Percentiles rank a stretch among this genome's conserved stretches.
phyloP scores from a whole-genome alignment of 202 grass and related monocot genomes.

The Setaria italica region DNA sequence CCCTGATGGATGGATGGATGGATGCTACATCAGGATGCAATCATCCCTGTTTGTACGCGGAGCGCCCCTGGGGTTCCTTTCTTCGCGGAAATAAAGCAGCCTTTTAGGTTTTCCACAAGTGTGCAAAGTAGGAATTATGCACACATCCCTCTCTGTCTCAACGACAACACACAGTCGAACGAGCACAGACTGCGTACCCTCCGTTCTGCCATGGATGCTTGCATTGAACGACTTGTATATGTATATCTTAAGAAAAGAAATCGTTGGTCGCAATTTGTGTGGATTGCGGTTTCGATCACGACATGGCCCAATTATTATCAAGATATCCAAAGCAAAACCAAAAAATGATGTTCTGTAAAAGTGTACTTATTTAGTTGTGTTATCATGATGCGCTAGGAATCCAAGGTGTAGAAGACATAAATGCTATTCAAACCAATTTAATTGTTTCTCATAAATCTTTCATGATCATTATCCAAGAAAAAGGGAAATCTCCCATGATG shows the following conservation, averaged over 20 bases:
- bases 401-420: neutral
- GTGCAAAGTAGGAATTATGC: constrained; percentile 34
- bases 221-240: neutral
- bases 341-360: neutral
- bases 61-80: neutral
- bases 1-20: neutral
- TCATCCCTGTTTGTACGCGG: constrained; percentile 52
- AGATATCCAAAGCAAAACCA: neutral
- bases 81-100: constrained; percentile 23
- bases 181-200: neutral
- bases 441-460: neutral
- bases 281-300: neutral
- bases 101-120: constrained; percentile 24
- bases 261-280: neutral
- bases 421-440: neutral
- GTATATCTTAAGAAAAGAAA: neutral
- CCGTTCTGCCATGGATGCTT: neutral
- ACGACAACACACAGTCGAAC: neutral
- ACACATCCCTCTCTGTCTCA: neutral
- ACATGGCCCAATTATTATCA: neutral
- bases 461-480: neutral
- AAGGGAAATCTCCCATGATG: neutral
- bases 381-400: constrained; percentile 15
- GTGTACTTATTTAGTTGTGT: neutral
- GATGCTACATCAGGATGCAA: constrained; percentile 43